Percentiles rank a stretch among this genome's conserved stretches.
Evolutionary conservation across 1,284 basidiomycete genomes (phyloP).

Genomic region (Ganoderma meredithae): DNA sequence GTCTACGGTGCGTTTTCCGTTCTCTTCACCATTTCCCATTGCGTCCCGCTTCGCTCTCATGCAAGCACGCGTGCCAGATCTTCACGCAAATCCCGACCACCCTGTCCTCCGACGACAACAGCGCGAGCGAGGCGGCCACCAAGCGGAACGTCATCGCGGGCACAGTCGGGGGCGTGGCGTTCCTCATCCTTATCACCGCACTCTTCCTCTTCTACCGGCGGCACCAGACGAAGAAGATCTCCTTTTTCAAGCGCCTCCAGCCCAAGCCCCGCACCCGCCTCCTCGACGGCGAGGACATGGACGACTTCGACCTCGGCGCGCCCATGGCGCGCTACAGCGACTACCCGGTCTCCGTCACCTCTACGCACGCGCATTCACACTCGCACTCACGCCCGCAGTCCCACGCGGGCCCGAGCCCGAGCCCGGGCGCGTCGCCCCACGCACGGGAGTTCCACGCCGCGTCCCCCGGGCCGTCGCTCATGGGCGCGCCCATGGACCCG

Average conservation of each 20-base stretch:
- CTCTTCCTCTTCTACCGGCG: conserved; percentile 51
- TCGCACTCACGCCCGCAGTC: neutral
- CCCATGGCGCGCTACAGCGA: conserved; percentile 42
- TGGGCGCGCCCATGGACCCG: conserved; percentile 27
- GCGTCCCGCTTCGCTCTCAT: neutral
- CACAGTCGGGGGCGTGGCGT: conserved; percentile 50
- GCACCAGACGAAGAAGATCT: conserved; percentile 48
- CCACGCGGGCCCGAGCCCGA: conserved; percentile 3
- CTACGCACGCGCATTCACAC: conserved; percentile 21
- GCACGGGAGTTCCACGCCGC: conserved; percentile 21
- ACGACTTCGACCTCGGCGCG: conserved; percentile 44
- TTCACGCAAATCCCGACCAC: conserved; percentile 33
- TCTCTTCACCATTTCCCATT: neutral
- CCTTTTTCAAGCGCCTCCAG: conserved; percentile 47
- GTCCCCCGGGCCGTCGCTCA: conserved; percentile 20
- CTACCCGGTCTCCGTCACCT: conserved; percentile 40
- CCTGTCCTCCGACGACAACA: conserved; percentile 17
- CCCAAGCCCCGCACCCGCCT: conserved; percentile 48
- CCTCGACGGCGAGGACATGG: conserved; percentile 55
- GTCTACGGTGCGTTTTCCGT: conserved; percentile 20
- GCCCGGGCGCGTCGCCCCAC: conserved; percentile 22
- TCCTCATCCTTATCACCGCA: conserved; percentile 49
- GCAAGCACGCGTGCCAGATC: conserved; percentile 1
- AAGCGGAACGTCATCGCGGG: conserved; percentile 56
- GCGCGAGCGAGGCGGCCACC: conserved; percentile 13